These are phyloP conservation scores for Rutstroemia sp. DNA, from an alignment of 2,329 filamentous ascomycete species.

Conservation along the genomic window DNA sequence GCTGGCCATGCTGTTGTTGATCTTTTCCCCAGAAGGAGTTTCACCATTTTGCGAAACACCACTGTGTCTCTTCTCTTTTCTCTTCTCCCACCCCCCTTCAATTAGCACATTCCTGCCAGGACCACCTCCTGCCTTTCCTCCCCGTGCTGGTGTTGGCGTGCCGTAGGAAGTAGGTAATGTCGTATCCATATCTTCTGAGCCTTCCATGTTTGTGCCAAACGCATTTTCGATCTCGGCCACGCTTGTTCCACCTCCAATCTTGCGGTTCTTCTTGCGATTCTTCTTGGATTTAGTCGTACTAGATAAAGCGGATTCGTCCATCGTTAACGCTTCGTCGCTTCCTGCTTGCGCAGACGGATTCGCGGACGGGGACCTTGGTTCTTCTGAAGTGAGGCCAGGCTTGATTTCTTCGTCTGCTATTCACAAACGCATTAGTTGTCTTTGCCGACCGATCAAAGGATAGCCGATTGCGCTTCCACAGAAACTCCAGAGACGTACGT, in stretches of 20 bases:
- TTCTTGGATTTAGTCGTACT: not conserved
- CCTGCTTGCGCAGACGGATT: not conserved
- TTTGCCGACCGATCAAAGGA: too few species aligned
- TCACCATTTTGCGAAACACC: not conserved
- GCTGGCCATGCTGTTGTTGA: too few species aligned
- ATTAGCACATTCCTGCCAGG: not conserved
- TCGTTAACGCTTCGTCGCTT: not conserved
- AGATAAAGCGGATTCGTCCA: not conserved
- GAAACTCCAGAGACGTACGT: not conserved
- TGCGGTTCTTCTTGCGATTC: not conserved
- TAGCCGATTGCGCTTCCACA: too few species aligned
- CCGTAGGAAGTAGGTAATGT: not conserved
- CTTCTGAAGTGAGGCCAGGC: too few species aligned
- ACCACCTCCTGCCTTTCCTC: not conserved
- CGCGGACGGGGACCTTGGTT: too few species aligned
- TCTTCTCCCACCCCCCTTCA: not conserved
- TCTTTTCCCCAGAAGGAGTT: not conserved
- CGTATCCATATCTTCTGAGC: not conserved
- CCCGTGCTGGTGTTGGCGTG: not conserved
- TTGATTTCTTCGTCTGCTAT: too few species aligned
- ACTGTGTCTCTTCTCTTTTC: not conserved
- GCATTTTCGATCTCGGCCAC: slow-evolving; percentile 1
- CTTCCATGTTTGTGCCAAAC: not conserved
- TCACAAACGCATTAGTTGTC: too few species aligned
- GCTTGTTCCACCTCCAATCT: not conserved